Evolutionary conservation across 202 grass and related monocot species (phyloP).

Genomic region (Hordeum pubiflorum): DNA sequence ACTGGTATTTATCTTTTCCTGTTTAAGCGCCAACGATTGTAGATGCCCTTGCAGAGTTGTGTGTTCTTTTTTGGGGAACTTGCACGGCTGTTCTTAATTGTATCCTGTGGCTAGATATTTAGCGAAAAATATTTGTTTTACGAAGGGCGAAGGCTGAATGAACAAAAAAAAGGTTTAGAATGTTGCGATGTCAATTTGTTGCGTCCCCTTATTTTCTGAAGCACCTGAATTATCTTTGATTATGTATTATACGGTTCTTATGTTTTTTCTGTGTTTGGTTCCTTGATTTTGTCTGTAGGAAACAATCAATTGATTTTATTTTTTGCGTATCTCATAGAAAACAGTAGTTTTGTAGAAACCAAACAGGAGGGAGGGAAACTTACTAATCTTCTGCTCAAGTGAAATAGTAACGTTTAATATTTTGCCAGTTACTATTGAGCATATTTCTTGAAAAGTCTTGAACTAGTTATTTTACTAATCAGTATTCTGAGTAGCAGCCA

Average conservation of each 20-base stretch:
- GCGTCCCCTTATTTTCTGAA: constrained; percentile 5
- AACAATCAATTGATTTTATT: background rate
- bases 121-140: background rate
- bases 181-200: background rate
- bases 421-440: background rate
- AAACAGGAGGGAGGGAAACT: background rate
- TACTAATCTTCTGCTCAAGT: background rate
- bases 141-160: background rate
- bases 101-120: background rate
- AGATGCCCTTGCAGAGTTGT: background rate
- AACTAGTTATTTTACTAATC: background rate
- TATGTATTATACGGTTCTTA: background rate
- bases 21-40: too few species aligned
- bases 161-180: background rate
- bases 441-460: background rate
- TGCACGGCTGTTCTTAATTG: background rate
- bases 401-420: background rate
- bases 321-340: constrained; percentile 5
- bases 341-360: constrained; percentile 5
- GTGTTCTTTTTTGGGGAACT: background rate
- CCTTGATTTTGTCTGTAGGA: background rate
- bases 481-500: background rate
- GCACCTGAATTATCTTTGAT: background rate
- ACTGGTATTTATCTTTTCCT: too few species aligned
- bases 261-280: background rate